Percentiles rank a stretch among this genome's conserved stretches.
Evolutionary conservation across 495 filamentous ascomycete genomes (phyloP).

Genomic region (Rhypophila decipiens): DNA sequence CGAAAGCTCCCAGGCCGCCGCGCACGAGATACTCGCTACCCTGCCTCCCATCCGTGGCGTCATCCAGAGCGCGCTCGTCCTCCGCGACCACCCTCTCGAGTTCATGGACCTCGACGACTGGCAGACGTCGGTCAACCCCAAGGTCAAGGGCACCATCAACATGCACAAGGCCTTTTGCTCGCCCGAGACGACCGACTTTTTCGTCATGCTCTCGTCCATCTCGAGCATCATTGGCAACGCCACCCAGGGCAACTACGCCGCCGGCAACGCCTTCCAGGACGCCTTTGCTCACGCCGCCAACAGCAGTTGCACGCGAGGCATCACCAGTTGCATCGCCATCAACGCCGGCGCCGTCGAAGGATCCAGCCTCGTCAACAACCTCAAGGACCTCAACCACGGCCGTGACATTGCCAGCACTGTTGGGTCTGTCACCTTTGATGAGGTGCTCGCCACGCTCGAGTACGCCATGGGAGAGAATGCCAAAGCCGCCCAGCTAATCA

Average conservation of each 20-base stretch:
- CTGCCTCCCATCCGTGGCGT: conserved; percentile 50
- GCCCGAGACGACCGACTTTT: conserved; percentile 46
- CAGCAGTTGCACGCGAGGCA: not conserved
- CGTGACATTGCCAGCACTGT: not conserved
- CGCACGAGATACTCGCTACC: conserved; percentile 6
- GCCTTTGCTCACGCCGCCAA: conserved; percentile 22
- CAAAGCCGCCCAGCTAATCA: not conserved
- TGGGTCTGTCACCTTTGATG: not conserved
- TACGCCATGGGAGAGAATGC: not conserved
- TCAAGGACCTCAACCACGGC: not conserved
- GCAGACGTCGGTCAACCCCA: conserved; percentile 41
- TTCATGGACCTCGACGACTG: conserved; percentile 34
- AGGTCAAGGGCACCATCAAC: conserved; percentile 36
- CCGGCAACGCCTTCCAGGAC: conserved; percentile 51
- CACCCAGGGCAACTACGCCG: conserved; percentile 50
- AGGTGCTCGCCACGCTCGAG: not conserved
- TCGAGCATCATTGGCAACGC: conserved; percentile 44
- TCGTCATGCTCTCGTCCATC: conserved; percentile 51
- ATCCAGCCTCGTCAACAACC: not conserved
- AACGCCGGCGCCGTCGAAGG: not conserved
- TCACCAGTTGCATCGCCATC: conserved; percentile 1
- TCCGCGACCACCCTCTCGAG: conserved; percentile 43
- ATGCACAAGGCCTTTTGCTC: conserved; percentile 12
- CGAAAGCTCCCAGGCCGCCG: not conserved
- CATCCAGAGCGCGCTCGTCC: conserved; percentile 44